Base-by-base conservation (phyloP, 2,329 filamentous ascomycete genomes). In the Curvularia lunata region DNA sequence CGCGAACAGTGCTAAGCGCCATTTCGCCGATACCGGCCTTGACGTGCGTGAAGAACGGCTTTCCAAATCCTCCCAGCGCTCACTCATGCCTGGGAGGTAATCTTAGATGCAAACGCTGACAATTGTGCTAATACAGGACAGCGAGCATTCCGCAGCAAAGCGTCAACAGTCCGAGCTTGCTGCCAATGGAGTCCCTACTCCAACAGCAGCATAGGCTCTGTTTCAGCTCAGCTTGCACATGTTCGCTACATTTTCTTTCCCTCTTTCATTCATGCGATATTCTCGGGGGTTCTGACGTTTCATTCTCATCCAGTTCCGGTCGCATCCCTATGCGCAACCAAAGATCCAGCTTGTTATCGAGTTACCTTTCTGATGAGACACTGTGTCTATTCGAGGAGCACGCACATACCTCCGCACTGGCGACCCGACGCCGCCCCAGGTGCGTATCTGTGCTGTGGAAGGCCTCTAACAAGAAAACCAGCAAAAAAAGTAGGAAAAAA, bases 11-110 rank as follows among this genome's bases (percentile, higher is more conserved):
- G 65, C 59, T 65, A 82, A 82, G 71, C 79, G 80, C 57, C 79
- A 72, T 54, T 75, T 78, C 65, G 68, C 77, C 51, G 76, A 79
- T 56, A 76, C 79, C 47, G 78, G 78, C 61, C 68, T 81, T 61
- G 78, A 82, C 71, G 80, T 82, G 77, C 71, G 80, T 81, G 65
- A 59, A 21, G 54, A 64, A 62, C 59, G 58, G 62, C 40, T 52
- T 28, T 60, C 47, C 41, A 67, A 69, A 59, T 52, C 59, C 57
- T 60, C 63, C 56, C 65, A 58, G 55, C 54, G 59, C 57, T 57
- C 27, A 53, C 30, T 54, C 37, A 56, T 58, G 66, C 52, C 60
- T 53, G 54, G 52, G 64, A 66, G 61, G 63, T 60, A 65, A 54
- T 37, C 19, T 63, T 60, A 66, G 50, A 59, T 55, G 55, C 58